Conservation (phyloP, 2,329 filamentous ascomycete species). For the Arthrocladium fulminans region DNA sequence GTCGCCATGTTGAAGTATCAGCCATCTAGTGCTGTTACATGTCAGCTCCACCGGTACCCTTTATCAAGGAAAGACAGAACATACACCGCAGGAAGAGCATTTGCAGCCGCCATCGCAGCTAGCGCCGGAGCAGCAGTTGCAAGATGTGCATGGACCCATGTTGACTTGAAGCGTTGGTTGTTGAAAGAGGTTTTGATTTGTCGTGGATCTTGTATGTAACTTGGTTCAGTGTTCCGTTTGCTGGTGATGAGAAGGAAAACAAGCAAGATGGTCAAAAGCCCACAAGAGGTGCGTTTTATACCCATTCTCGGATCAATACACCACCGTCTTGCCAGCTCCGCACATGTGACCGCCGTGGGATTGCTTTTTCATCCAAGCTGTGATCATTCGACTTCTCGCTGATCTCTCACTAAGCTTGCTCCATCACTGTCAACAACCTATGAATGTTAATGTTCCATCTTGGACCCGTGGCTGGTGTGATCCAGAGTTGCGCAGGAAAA, state of each 20-base stretch:
- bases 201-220: not conserved
- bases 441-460: too few species aligned
- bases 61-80: not conserved
- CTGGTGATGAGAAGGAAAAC: not conserved
- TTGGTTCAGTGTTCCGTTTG: not conserved
- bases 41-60: not conserved
- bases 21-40: not conserved
- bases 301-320: not conserved
- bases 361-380: not conserved
- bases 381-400: not conserved
- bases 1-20: not conserved
- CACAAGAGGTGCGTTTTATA: not conserved
- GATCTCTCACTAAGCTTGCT: too few species aligned
- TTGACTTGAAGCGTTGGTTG: not conserved
- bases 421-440: too few species aligned
- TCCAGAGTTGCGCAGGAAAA: too few species aligned
- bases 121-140: slow-evolving; percentile 3
- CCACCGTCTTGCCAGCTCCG: not conserved
- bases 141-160: slow-evolving; percentile 1
- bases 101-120: not conserved
- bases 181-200: not conserved
- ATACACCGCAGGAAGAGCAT: slow-evolving; percentile 6
- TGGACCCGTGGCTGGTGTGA: too few species aligned
- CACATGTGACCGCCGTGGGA: not conserved
- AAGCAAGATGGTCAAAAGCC: not conserved